Percentiles rank a stretch among this genome's conserved stretches.
phyloP scores from a whole-genome alignment of 2,329 filamentous ascomycete species.

The Albophoma yamanashiensis region DNA sequence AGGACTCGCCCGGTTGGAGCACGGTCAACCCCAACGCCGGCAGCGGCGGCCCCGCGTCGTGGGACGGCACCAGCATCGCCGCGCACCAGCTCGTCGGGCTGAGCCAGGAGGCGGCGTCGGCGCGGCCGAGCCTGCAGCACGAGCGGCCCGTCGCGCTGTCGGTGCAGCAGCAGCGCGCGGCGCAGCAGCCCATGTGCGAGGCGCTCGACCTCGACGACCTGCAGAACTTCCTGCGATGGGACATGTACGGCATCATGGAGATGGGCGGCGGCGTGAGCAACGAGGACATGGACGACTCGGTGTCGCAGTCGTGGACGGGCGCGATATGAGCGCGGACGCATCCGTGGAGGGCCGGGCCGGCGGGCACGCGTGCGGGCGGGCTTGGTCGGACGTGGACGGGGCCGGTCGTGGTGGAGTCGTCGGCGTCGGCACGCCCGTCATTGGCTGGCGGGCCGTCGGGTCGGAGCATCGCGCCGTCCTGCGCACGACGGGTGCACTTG shows the following conservation, averaged over 20 bases:
- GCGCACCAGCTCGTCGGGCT: slow-evolving; percentile 15
- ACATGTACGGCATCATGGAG: slow-evolving; percentile 30
- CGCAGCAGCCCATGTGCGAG: slow-evolving; percentile 19
- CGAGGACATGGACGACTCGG: slow-evolving; percentile 22
- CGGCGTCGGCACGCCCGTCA: neutral
- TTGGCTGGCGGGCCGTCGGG: slow-evolving; percentile 1
- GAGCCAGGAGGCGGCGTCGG: slow-evolving; percentile 12
- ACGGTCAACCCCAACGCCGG: slow-evolving; percentile 10
- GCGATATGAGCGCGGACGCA: slow-evolving; percentile 3
- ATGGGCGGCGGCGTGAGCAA: slow-evolving; percentile 25
- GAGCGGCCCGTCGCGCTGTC: slow-evolving; percentile 21
- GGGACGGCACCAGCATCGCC: slow-evolving; percentile 15
- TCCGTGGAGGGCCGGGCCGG: neutral
- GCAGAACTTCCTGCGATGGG: slow-evolving; percentile 27
- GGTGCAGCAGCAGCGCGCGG: slow-evolving; percentile 4
- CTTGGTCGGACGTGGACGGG: neutral
- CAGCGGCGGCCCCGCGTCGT: slow-evolving; percentile 8
- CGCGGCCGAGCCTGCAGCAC: slow-evolving; percentile 23
- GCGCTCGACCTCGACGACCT: slow-evolving; percentile 26
- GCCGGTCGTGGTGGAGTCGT: slow-evolving; percentile 1
- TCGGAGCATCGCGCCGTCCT: slow-evolving; percentile 1
- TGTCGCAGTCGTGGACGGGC: slow-evolving; percentile 18
- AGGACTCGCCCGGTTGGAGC: slow-evolving; percentile 10
- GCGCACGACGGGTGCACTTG: no score
- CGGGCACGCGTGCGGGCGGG: neutral